These are phyloP conservation scores for Fagopyrum tataricum DNA, from an alignment of 148 eudicot species.

Conservation along the genomic window DNA sequence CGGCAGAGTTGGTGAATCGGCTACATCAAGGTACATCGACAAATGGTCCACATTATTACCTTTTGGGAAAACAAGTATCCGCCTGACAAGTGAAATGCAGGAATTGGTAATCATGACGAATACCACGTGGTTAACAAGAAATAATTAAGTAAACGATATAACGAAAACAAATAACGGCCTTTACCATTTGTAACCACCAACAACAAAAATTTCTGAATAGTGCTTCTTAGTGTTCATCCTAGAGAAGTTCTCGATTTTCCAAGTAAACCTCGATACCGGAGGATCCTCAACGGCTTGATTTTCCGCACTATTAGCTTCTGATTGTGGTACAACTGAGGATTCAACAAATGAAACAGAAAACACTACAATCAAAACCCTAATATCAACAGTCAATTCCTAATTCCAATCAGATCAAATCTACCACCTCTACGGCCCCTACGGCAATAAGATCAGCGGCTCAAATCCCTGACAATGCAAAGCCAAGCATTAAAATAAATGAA, in stretches of 20 bases:
- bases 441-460: not conserved
- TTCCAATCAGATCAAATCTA: slow-evolving; percentile 13
- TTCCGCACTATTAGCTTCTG: slow-evolving; percentile 39
- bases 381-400: not conserved
- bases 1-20: slow-evolving; percentile 75
- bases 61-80: slow-evolving; percentile 80
- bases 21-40: slow-evolving; percentile 92
- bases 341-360: slow-evolving; percentile 10
- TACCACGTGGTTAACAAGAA: not conserved
- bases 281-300: slow-evolving; percentile 74
- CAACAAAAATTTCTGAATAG: slow-evolving; percentile 69
- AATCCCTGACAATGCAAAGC: not conserved
- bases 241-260: slow-evolving; percentile 77
- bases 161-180: not conserved
- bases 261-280: slow-evolving; percentile 60
- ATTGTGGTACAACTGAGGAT: slow-evolving; percentile 38
- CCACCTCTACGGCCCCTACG: not conserved
- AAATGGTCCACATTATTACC: slow-evolving; percentile 91
- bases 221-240: slow-evolving; percentile 66
- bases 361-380: slow-evolving; percentile 20
- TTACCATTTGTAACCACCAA: slow-evolving; percentile 91
- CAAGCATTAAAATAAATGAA: slow-evolving; percentile 3
- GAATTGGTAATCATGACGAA: slow-evolving; percentile 13
- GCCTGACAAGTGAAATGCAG: slow-evolving; percentile 43
- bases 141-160: not conserved